Percentiles rank a stretch among this genome's conserved stretches.
These are phyloP conservation scores for Hymenoscyphus linearis DNA, from an alignment of 2,329 filamentous ascomycete species.

Conservation along the genomic window DNA sequence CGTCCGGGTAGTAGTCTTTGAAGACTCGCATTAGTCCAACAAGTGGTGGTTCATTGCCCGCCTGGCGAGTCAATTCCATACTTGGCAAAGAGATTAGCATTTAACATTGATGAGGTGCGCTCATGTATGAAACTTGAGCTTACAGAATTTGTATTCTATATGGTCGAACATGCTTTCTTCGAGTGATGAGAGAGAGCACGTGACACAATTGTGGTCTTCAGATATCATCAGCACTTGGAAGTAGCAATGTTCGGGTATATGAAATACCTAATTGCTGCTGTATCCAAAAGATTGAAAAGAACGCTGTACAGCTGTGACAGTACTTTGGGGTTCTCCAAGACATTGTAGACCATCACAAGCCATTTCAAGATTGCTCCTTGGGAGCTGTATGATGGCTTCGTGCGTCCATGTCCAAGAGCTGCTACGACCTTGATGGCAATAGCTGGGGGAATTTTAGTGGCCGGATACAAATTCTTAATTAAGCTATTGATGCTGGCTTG, in stretches of 20 bases:
- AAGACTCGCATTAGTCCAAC: conserved; percentile 73
- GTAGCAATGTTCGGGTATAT: conserved; percentile 1
- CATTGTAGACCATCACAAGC: conserved; percentile 71
- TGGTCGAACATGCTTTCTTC: conserved; percentile 76
- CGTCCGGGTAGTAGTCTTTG: conserved; percentile 87
- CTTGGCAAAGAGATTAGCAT: conserved; percentile 32
- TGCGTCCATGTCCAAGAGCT: conserved; percentile 69
- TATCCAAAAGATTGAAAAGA: conserved; percentile 77
- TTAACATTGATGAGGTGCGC: conserved; percentile 3
- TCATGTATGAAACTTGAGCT: conserved; percentile 26
- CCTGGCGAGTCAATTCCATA: conserved; percentile 52
- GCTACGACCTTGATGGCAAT: conserved; percentile 63
- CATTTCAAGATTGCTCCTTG: conserved; percentile 71
- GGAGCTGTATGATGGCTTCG: conserved; percentile 65
- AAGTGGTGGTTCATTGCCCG: conserved; percentile 68
- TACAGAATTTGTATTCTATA: conserved; percentile 75
- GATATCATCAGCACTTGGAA: not conserved
- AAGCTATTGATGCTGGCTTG: conserved; percentile 67
- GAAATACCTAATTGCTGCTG: conserved; percentile 62
- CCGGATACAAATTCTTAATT: conserved; percentile 71
- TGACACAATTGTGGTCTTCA: conserved; percentile 55
- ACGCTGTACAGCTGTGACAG: conserved; percentile 68
- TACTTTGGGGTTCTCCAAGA: conserved; percentile 56
- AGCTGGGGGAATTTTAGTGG: conserved; percentile 54
- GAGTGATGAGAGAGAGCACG: conserved; percentile 70